Conservation (phyloP, 495 filamentous ascomycete genomes). For the Pseudotulostoma volvatum region DNA sequence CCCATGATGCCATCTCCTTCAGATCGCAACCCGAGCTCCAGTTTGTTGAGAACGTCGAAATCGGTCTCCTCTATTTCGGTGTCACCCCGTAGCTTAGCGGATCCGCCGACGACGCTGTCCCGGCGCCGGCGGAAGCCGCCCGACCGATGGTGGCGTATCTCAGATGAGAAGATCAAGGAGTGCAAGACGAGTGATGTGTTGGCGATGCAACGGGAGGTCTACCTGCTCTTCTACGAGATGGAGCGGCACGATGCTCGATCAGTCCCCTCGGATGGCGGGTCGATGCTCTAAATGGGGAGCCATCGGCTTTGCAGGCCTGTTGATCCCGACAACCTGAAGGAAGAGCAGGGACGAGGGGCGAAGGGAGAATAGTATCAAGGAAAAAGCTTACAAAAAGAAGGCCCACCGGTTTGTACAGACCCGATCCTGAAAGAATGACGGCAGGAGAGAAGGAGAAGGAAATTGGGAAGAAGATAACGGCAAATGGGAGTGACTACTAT, state of each 20-base stretch:
- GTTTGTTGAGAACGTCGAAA: neutral
- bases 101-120: constrained; percentile 8
- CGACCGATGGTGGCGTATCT: constrained; percentile 92
- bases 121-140: constrained; percentile 43
- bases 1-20: constrained; percentile 6
- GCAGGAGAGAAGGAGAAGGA: no score
- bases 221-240: constrained; percentile 89
- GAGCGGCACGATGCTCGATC: constrained; percentile 30
- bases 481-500: no score
- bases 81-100: neutral
- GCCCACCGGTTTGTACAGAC: no score
- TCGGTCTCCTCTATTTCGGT: neutral
- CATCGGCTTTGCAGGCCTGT: no score
- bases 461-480: no score
- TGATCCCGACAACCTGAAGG: no score
- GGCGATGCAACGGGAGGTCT: constrained; percentile 88
- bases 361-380: no score
- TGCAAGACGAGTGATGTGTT: constrained; percentile 81
- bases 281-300: no score
- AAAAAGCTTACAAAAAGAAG: no score
- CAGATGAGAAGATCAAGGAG: constrained; percentile 92
- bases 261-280: no score
- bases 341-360: no score
- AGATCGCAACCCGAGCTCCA: neutral
- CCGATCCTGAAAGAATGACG: no score